phyloP scores from a whole-genome alignment of 1,284 basidiomycete genomes.

The Mycena citricolor region DNA sequence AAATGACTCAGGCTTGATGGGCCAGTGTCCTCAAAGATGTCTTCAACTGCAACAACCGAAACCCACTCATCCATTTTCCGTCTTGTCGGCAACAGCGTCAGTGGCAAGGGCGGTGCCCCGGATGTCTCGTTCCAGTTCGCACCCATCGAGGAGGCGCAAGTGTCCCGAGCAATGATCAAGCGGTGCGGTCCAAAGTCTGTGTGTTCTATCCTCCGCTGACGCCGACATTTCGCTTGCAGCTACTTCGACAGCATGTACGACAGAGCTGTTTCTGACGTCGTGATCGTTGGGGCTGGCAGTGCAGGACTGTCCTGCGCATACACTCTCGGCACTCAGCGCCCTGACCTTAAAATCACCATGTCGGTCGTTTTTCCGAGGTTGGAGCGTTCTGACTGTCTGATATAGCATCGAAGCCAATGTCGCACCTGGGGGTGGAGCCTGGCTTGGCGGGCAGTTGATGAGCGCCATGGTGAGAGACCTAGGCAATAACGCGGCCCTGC shows the following conservation, averaged over 20 bases:
- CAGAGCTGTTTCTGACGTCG: slow-evolving; percentile 73
- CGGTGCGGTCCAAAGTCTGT: slow-evolving; percentile 39
- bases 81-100: slow-evolving; percentile 33
- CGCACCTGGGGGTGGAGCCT: slow-evolving; percentile 78
- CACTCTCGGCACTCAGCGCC: slow-evolving; percentile 65
- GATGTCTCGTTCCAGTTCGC: slow-evolving; percentile 69
- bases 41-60: no score
- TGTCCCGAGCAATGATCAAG: slow-evolving; percentile 79
- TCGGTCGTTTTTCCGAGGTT: not conserved
- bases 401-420: slow-evolving; percentile 74
- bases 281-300: slow-evolving; percentile 79
- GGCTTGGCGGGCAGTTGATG: slow-evolving; percentile 85
- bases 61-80: slow-evolving; percentile 16
- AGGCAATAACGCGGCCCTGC: no score
- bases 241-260: slow-evolving; percentile 77
- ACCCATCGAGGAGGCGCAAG: slow-evolving; percentile 74
- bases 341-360: slow-evolving; percentile 80
- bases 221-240: slow-evolving; percentile 32
- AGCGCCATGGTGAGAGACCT: slow-evolving; percentile 76
- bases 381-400: not conserved
- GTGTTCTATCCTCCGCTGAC: not conserved
- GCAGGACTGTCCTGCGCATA: slow-evolving; percentile 82
- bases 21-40: no score
- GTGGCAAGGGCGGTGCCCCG: slow-evolving; percentile 61
- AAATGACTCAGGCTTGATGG: no score